A percentile compares a stretch with the other conserved stretches of the same genome.
These are phyloP conservation scores for Synchytrium microbalum DNA, from an alignment of 371 early-diverging fungal genomes.

Conservation along the genomic window DNA sequence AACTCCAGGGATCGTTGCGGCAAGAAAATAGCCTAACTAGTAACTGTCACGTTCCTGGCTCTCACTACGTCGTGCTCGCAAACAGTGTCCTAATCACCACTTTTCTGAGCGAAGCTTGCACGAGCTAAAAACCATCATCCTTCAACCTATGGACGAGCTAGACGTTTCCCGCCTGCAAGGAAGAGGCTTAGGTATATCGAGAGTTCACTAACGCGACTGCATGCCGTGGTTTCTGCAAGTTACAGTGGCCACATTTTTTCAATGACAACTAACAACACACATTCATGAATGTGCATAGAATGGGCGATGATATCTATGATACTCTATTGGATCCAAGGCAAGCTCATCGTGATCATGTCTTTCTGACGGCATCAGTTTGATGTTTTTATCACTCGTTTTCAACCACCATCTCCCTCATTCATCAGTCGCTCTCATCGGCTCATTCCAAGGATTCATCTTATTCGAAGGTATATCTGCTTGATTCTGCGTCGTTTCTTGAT, in stretches of 20 bases:
- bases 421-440: background rate
- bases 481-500: background rate
- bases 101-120: too few relatives aligned
- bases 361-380: background rate
- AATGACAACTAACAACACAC: background rate
- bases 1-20: too few relatives aligned
- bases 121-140: too few relatives aligned
- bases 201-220: background rate
- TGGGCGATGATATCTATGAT: background rate
- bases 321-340: background rate
- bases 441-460: conserved; percentile 2
- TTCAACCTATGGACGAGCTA: background rate
- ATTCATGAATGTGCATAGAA: background rate
- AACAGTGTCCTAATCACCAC: too few relatives aligned
- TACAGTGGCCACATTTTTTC: too few relatives aligned
- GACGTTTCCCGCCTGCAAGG: background rate
- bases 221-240: background rate
- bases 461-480: background rate
- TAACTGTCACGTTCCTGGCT: too few relatives aligned
- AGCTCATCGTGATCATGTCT: background rate
- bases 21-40: too few relatives aligned
- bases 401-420: background rate
- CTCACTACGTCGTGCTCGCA: too few relatives aligned
- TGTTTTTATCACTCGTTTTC: background rate
- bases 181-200: background rate